These are phyloP conservation scores for Vaccinium myrtillus DNA, from an alignment of 148 eudicot species.

Conservation along the genomic window DNA sequence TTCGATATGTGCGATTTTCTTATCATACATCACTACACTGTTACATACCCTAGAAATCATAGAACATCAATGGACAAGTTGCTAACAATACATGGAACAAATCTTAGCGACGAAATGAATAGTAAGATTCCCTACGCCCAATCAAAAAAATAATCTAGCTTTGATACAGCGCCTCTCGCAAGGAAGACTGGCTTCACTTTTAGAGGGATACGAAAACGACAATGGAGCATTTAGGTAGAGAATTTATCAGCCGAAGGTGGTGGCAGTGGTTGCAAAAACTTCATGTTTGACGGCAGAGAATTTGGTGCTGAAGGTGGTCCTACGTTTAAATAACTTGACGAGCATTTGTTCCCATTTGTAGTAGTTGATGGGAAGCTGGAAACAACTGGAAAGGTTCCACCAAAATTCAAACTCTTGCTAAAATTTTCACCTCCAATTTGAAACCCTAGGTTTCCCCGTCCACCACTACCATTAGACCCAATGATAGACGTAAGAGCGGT, in stretches of 20 bases:
- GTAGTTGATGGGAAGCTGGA: slow-evolving; percentile 34
- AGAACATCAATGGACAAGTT: neutral
- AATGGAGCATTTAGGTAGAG: neutral
- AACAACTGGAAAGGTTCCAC: slow-evolving; percentile 36
- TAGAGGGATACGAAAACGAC: neutral
- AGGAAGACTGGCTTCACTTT: neutral
- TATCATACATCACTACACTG: neutral
- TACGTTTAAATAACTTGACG: slow-evolving; percentile 35
- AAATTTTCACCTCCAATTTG: slow-evolving; percentile 13
- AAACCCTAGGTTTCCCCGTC: slow-evolving; percentile 10
- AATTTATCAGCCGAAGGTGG: neutral
- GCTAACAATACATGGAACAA: neutral
- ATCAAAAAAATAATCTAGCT: neutral
- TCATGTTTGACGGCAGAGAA: slow-evolving; percentile 31
- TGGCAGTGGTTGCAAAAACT: slow-evolving; percentile 20
- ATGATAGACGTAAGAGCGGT: slow-evolving; percentile 74
- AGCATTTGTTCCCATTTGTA: slow-evolving; percentile 37
- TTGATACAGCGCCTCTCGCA: neutral
- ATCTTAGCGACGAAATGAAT: neutral
- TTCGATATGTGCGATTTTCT: neutral
- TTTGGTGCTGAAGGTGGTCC: slow-evolving; percentile 25
- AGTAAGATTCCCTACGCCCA: neutral
- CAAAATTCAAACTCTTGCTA: slow-evolving; percentile 28
- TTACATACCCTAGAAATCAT: neutral
- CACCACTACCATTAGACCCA: slow-evolving; percentile 23